Percentiles rank a stretch among this genome's conserved stretches.
Conservation (phyloP, 1,139 yeast species). For the Zygosaccharomyces sapae region DNA sequence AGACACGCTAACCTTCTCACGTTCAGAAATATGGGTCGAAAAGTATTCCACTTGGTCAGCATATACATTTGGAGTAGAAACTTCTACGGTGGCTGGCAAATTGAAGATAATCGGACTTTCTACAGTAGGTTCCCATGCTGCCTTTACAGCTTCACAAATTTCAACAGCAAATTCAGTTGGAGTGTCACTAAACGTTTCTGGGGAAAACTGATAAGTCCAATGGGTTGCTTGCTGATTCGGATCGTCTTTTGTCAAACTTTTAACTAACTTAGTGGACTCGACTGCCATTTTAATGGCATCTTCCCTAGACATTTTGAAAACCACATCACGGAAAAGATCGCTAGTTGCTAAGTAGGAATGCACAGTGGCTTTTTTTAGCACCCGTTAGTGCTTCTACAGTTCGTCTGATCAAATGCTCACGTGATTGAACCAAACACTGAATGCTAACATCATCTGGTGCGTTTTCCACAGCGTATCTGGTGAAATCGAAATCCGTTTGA, state of each 20-base stretch:
- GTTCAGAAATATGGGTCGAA: slow-evolving; percentile 67
- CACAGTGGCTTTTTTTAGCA: slow-evolving; percentile 78
- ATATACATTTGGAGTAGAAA: slow-evolving; percentile 87
- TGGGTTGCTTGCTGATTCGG: slow-evolving; percentile 65
- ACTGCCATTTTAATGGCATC: slow-evolving; percentile 80
- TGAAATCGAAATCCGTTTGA: slow-evolving; percentile 93
- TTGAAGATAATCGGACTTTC: slow-evolving; percentile 89
- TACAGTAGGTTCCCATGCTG: slow-evolving; percentile 83
- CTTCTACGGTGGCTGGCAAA: slow-evolving; percentile 97
- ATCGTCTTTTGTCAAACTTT: slow-evolving; percentile 83
- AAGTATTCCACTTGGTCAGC: slow-evolving; percentile 97
- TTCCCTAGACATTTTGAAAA: slow-evolving; percentile 77
- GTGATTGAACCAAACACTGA: slow-evolving; percentile 88
- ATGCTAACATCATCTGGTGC: slow-evolving; percentile 92
- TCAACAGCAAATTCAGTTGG: slow-evolving; percentile 76
- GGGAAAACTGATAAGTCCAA: slow-evolving; percentile 92
- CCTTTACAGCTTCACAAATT: slow-evolving; percentile 92
- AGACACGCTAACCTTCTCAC: slow-evolving; percentile 84
- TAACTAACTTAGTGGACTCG: slow-evolving; percentile 73
- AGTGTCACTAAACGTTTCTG: slow-evolving; percentile 91
- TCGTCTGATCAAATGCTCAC: slow-evolving; percentile 83
- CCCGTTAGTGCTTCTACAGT: slow-evolving; percentile 87
- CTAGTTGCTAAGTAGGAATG: slow-evolving; percentile 92
- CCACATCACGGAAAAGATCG: slow-evolving; percentile 85
- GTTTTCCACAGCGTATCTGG: slow-evolving; percentile 83